phyloP scores from a whole-genome alignment of 352 stramenopile species.

The Sclerospora graminicola region DNA sequence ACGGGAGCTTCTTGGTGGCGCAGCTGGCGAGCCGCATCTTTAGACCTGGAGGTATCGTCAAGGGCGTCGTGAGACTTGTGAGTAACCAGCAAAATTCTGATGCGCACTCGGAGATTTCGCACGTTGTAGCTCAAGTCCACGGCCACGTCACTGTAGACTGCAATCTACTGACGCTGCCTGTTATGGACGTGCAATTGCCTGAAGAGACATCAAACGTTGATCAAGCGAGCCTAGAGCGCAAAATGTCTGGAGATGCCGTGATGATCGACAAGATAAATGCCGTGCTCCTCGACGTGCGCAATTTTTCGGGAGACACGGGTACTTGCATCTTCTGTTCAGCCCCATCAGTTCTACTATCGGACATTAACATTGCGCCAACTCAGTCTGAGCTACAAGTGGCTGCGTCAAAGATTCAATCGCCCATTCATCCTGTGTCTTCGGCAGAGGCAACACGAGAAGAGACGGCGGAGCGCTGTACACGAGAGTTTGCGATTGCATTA shows the following conservation, averaged over 20 bases:
- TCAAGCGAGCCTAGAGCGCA: slow-evolving; percentile 8
- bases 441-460: slow-evolving; percentile 16
- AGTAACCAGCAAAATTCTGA: slow-evolving; percentile 19
- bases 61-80: slow-evolving; percentile 37
- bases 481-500: slow-evolving; percentile 46
- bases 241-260: slow-evolving; percentile 12
- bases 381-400: slow-evolving; percentile 17
- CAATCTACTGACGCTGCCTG: slow-evolving; percentile 88
- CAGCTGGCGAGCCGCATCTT: slow-evolving; percentile 42
- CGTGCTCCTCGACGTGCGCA: slow-evolving; percentile 25
- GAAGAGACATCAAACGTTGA: slow-evolving; percentile 19
- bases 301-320: slow-evolving; percentile 45
- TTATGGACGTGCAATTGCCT: slow-evolving; percentile 83
- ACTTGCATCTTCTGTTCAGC: slow-evolving; percentile 47
- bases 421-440: slow-evolving; percentile 2
- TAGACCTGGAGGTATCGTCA: slow-evolving; percentile 39
- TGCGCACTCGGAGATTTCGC: slow-evolving; percentile 30
- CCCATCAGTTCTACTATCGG: slow-evolving; percentile 41
- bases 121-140: slow-evolving; percentile 50
- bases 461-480: slow-evolving; percentile 28
- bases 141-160: slow-evolving; percentile 82
- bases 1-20: slow-evolving; percentile 19
- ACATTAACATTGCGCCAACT: slow-evolving; percentile 43
- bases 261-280: slow-evolving; percentile 19
- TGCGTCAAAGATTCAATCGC: background rate